Percentiles rank a stretch among this genome's conserved stretches.
Evolutionary conservation across 2,329 filamentous ascomycete species (phyloP).

Genomic region (Botrytis medusae): DNA sequence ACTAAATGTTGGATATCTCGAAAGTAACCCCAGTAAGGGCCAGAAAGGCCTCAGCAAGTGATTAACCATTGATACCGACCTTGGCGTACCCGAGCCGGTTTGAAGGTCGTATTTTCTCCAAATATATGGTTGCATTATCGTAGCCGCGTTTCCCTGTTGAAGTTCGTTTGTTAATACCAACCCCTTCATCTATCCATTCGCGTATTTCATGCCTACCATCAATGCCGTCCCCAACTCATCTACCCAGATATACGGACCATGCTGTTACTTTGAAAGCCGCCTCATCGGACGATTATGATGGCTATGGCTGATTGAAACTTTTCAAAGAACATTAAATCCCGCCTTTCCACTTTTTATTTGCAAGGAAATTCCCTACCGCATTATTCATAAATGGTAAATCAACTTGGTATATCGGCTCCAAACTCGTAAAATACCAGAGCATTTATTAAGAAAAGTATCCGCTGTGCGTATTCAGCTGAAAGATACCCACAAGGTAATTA

Average conservation of each 20-base stretch:
- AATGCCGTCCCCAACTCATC: conserved; percentile 1
- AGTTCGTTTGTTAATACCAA: conserved; percentile 7
- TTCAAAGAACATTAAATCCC: conserved; percentile 2
- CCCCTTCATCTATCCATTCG: conserved; percentile 16
- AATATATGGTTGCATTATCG: background rate
- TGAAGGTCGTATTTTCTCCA: background rate
- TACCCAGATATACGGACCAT: background rate
- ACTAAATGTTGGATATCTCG: background rate
- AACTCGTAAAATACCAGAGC: background rate
- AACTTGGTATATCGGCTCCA: conserved; percentile 3
- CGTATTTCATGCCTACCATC: background rate
- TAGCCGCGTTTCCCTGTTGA: conserved; percentile 9
- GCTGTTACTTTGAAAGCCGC: background rate
- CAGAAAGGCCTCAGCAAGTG: background rate
- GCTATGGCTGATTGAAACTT: background rate
- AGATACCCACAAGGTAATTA: conserved; percentile 16
- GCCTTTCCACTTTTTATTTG: background rate
- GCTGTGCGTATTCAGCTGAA: conserved; percentile 22
- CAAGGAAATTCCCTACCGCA: conserved; percentile 19
- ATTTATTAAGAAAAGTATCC: conserved; percentile 16
- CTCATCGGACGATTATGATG: conserved; percentile 18
- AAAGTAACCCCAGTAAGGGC: background rate
- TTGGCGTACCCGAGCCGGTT: background rate
- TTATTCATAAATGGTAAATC: background rate
- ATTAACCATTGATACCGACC: background rate